Base-by-base conservation (phyloP, 2,329 filamentous ascomycete genomes). In the Nemania diffusa region DNA sequence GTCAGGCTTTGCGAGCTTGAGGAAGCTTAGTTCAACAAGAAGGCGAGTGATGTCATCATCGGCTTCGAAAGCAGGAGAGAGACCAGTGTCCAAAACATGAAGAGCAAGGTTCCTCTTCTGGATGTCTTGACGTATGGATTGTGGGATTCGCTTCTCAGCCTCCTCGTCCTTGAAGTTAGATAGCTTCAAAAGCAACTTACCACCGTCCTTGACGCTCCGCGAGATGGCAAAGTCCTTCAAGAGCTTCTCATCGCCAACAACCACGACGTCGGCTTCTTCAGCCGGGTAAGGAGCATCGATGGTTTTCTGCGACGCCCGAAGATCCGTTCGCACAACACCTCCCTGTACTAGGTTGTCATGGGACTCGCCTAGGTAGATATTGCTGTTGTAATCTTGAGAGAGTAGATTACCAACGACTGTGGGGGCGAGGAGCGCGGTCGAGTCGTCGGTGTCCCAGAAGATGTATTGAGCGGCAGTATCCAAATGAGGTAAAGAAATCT, bases 381-480 rank as follows among this genome's bases (percentile, higher is more conserved):
- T 88, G 75, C 75, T 85, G 80, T 82, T 92, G 79, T 82, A 92
- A 79, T 87, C 94, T 84, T 91, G 90, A 85, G 90, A 95, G 84
- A 84, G 87, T 13, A 89, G 77, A 64, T 81, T 83, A 69, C 86
- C 85, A 29, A 90, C 77, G 42, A 83, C 87, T 24, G 87, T 81
- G 11, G 93, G 90, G 0, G 93, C 90, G 66, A 84, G 84, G 58
- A 86, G 84, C 58, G 91, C 87, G 1, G 84, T 81, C 29, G 94
- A 94, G 78, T 90, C 87, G 76, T 97, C 95, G 46, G 92, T 78
- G 73, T 97, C 92, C 94, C 94, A 98, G 86, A 99, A 97, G 13
- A 90, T 91, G 82, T 96, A 98, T 80, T 98, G 92, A 79, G 92
- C 87, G 22, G 90, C 88, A 71, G 88, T 83, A 62, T 90, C 79